phyloP scores from a whole-genome alignment of 176 grass and related monocot genomes.

The Oryza meyeriana region DNA sequence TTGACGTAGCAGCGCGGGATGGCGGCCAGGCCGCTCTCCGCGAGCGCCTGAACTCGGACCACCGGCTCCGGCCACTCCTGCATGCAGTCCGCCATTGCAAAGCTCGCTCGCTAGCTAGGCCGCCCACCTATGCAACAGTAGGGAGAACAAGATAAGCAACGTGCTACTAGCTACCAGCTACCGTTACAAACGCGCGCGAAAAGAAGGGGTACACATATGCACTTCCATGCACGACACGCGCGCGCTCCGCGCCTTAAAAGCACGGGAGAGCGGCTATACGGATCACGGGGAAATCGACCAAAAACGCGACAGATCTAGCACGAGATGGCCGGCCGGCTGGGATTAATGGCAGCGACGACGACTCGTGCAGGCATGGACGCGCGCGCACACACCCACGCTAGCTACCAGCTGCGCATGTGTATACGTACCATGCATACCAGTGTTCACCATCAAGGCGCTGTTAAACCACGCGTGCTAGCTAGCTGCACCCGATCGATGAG shows the following conservation, averaged over 20 bases:
- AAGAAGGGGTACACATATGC: not conserved
- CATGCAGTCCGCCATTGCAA: slow-evolving; percentile 43
- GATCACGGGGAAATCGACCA: no score
- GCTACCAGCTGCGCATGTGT: not conserved
- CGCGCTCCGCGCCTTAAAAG: not conserved
- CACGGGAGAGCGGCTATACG: no score
- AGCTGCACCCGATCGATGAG: no score
- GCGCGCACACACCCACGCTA: not conserved
- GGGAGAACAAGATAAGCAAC: not conserved
- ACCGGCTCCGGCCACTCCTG: slow-evolving; percentile 74
- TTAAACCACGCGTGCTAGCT: not conserved
- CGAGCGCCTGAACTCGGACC: slow-evolving; percentile 70
- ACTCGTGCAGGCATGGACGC: not conserved
- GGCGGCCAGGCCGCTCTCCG: slow-evolving; percentile 57
- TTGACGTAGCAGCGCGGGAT: slow-evolving; percentile 79
- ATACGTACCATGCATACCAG: not conserved
- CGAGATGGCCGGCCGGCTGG: not conserved
- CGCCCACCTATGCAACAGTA: slow-evolving; percentile 15
- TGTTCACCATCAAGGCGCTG: not conserved
- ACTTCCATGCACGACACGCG: not conserved
- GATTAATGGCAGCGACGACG: not conserved
- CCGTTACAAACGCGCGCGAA: slow-evolving; percentile 1
- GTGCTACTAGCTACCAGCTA: not conserved
- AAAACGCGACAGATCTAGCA: slow-evolving; percentile 17
- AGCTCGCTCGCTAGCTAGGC: not conserved